phyloP scores from a whole-genome alignment of 164 flowering plant genomes.

The Litsea cubeba region DNA sequence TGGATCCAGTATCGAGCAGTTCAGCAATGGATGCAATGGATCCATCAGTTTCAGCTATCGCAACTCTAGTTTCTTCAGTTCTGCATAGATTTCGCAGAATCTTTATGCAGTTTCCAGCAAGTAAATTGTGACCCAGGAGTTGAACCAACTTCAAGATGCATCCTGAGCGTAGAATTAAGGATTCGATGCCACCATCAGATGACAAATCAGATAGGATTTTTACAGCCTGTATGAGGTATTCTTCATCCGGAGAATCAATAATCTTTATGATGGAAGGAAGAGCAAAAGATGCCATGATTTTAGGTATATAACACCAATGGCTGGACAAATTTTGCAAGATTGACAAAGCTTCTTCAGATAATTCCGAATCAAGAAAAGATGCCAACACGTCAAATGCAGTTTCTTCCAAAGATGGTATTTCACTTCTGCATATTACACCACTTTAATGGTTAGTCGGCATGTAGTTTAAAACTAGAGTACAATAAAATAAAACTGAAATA shows the following conservation, averaged over 20 bases:
- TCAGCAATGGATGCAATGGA: slow-evolving; percentile 55
- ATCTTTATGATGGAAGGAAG: slow-evolving; percentile 38
- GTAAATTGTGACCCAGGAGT: slow-evolving; percentile 32
- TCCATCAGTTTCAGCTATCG: slow-evolving; percentile 51
- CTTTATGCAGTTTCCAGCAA: slow-evolving; percentile 36
- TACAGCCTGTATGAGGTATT: slow-evolving; percentile 38
- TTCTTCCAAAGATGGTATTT: slow-evolving; percentile 27
- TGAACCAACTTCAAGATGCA: slow-evolving; percentile 52
- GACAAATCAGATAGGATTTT: slow-evolving; percentile 48
- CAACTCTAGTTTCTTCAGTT: slow-evolving; percentile 39
- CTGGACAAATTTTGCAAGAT: slow-evolving; percentile 46
- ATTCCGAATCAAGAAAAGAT: slow-evolving; percentile 50
- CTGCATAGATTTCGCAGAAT: slow-evolving; percentile 50
- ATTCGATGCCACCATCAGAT: slow-evolving; percentile 26
- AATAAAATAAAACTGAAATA: neutral
- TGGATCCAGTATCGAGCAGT: slow-evolving; percentile 48
- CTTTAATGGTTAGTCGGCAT: neutral
- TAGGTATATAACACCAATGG: slow-evolving; percentile 21
- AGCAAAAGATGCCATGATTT: slow-evolving; percentile 45
- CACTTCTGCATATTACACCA: slow-evolving; percentile 34
- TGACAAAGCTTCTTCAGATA: slow-evolving; percentile 44
- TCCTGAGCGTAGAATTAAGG: slow-evolving; percentile 28
- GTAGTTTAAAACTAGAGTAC: neutral
- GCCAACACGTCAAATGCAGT: slow-evolving; percentile 44
- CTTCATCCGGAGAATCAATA: slow-evolving; percentile 32